Percentiles rank a stretch among this genome's conserved stretches.
phyloP scores from a whole-genome alignment of 148 eudicot genomes.

The Rhododendron mucronatum region DNA sequence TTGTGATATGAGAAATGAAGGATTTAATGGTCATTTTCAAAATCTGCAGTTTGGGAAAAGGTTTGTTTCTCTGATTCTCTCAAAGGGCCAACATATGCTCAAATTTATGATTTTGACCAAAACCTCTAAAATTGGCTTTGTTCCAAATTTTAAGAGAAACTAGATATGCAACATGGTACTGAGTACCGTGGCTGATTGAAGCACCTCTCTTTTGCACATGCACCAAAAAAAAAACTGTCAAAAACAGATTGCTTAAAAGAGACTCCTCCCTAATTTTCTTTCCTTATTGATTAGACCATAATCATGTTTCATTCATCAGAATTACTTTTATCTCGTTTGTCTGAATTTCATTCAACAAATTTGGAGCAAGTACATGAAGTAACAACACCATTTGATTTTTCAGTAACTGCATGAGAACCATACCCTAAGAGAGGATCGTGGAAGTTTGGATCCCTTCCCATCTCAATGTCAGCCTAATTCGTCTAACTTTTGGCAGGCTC shows the following conservation, averaged over 20 bases:
- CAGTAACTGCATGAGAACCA: background rate
- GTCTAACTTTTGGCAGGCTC: constrained; percentile 49
- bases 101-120: background rate
- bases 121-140: background rate
- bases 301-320: background rate
- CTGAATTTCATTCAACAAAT: background rate
- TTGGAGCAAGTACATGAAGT: background rate
- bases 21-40: background rate
- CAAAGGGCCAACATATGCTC: background rate
- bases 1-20: background rate
- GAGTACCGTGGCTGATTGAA: background rate
- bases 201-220: background rate
- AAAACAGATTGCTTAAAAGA: background rate
- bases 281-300: background rate
- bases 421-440: background rate
- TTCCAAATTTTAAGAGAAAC: background rate
- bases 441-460: background rate
- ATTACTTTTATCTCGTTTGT: background rate
- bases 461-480: background rate
- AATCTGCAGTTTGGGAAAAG: background rate
- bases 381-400: background rate
- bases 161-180: background rate
- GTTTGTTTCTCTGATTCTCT: background rate
- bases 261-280: background rate
- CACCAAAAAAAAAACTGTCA: background rate